phyloP scores from a whole-genome alignment of 441 rosid species.

The Populus hybrid region DNA sequence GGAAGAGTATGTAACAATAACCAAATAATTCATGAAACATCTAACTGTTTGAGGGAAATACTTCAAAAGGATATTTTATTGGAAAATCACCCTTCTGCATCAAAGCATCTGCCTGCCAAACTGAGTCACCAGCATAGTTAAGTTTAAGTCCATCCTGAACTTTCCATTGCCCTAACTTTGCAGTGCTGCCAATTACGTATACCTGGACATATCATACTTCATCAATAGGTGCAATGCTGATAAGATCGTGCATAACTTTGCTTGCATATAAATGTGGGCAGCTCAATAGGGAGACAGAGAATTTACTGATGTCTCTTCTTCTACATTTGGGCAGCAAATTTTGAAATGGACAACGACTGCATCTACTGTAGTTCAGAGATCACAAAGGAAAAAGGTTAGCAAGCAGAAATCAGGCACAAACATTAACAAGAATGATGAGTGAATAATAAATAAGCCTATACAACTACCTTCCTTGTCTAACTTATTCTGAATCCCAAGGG shows the following conservation, averaged over 20 bases:
- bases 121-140: conserved; percentile 64
- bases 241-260: conserved; percentile 1
- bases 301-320: conserved; percentile 63
- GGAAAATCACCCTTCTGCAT: conserved; percentile 64
- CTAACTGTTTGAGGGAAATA: conserved; percentile 6
- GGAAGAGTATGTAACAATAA: conserved; percentile 4
- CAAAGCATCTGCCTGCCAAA: conserved; percentile 77
- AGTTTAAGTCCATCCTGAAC: conserved; percentile 79
- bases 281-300: conserved; percentile 17
- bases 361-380: conserved; percentile 38
- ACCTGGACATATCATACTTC: conserved; percentile 51
- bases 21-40: conserved; percentile 11
- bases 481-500: conserved; percentile 50
- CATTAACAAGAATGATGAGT: neutral
- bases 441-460: neutral
- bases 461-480: conserved; percentile 58
- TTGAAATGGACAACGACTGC: conserved; percentile 68
- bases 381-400: conserved; percentile 19
- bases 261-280: conserved; percentile 7
- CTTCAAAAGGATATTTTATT: conserved; percentile 73
- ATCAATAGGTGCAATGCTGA: neutral
- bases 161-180: conserved; percentile 83
- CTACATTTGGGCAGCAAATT: conserved; percentile 78
- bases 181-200: conserved; percentile 70
- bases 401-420: conserved; percentile 15